Evolutionary conservation across 805 yeast species (phyloP), one percentile per base, ranked within the genome.

Genomic region (Kluyveromyces starmeri): DNA sequence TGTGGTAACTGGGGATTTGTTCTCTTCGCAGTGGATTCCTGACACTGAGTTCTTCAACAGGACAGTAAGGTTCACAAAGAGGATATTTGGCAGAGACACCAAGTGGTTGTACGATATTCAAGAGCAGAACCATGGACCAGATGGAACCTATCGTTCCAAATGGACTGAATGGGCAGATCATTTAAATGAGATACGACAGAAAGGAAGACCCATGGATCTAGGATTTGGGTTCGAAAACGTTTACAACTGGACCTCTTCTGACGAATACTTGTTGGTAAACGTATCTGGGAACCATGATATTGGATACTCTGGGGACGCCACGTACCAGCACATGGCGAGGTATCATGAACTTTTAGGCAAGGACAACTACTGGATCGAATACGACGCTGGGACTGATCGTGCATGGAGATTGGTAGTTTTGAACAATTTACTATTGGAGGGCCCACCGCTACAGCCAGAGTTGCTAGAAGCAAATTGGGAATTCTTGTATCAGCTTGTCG

Each of bases 211-310:
- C 0, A 37, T 51, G 20, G 46, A 68, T 8, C 61, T 63, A 33
- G 51, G 55, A 12, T 73, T 63, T 44, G 83, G 74, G 7, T 78
- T 70, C 49, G 56, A 61, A 31, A 74, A 81, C 53, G 72, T 78
- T 5, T 72, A 74, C 43, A 81, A 78, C 47, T 83, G 94, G 94
- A 49, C 68, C 18, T 55, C 58, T 14, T 47, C 59, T 16, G 66
- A 69, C 22, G 74, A 73, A 39, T 88, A 84, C 8, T 59, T 83
- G 23, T 74, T 89, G 50, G 70, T 85, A 41, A 92, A 92, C 54
- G 63, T 92, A 30, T 78, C 94, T 2, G 98, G 98, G 2, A 92
- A 92, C 55, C 98, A 92, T 55, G 98, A 92, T 55, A 77, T 89
- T 31, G 98, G 98, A 0, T 89, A 92, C 54, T 73, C 83, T 31